These are phyloP conservation scores for Oryza coarctata DNA, from an alignment of 176 grass and related monocot genomes.

Conservation along the genomic window DNA sequence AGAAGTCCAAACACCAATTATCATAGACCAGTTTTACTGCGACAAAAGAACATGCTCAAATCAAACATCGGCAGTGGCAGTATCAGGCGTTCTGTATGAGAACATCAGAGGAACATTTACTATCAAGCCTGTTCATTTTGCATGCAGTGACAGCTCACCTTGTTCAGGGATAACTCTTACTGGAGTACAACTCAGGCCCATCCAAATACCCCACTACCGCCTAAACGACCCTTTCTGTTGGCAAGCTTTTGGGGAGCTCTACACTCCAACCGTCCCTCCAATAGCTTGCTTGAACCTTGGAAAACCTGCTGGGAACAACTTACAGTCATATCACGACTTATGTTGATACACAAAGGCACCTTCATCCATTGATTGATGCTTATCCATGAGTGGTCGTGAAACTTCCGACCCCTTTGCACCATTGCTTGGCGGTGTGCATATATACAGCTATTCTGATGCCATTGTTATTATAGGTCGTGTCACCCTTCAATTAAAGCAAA, in stretches of 20 bases:
- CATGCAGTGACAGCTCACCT: slow-evolving; percentile 83
- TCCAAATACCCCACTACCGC: slow-evolving; percentile 66
- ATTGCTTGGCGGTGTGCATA: slow-evolving; percentile 67
- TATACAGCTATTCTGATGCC: slow-evolving; percentile 56
- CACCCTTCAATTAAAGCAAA: slow-evolving; percentile 29
- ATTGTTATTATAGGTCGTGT: slow-evolving; percentile 20
- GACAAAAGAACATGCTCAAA: slow-evolving; percentile 70
- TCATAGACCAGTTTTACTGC: slow-evolving; percentile 97
- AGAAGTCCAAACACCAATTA: slow-evolving; percentile 85
- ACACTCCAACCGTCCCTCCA: slow-evolving; percentile 71
- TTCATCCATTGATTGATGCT: slow-evolving; percentile 46
- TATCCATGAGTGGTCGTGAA: slow-evolving; percentile 56
- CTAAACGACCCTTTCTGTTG: slow-evolving; percentile 94
- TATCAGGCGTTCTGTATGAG: slow-evolving; percentile 84
- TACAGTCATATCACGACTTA: slow-evolving; percentile 71
- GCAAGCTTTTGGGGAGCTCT: slow-evolving; percentile 83
- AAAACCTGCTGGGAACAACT: slow-evolving; percentile 81
- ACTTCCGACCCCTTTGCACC: slow-evolving; percentile 73
- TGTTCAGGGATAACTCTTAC: slow-evolving; percentile 91
- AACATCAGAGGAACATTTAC: slow-evolving; percentile 89
- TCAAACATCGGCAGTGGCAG: slow-evolving; percentile 72
- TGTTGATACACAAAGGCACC: slow-evolving; percentile 58
- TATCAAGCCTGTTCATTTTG: slow-evolving; percentile 84
- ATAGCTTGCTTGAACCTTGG: slow-evolving; percentile 87
- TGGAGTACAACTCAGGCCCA: slow-evolving; percentile 65